These are phyloP conservation scores for Candida wancherniae DNA, from an alignment of 805 yeast genomes.

Conservation along the genomic window DNA sequence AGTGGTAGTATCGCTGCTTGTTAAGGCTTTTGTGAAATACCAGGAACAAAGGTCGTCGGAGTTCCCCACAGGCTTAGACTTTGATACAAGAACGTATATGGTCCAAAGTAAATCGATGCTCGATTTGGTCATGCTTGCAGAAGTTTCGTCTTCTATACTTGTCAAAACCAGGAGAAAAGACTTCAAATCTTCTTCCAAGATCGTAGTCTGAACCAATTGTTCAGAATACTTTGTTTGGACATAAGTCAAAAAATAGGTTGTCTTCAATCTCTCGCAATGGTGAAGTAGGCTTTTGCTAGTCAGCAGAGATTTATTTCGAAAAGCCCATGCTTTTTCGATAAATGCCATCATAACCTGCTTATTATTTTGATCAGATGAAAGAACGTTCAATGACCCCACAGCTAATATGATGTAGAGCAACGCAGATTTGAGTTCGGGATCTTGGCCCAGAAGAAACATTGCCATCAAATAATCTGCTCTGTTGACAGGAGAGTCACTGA, in stretches of 20 bases:
- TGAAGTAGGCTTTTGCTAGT: constrained; percentile 30
- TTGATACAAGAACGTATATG: constrained; percentile 44
- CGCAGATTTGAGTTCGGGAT: constrained; percentile 32
- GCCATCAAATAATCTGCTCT: constrained; percentile 21
- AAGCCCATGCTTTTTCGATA: constrained; percentile 44
- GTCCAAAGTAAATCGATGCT: constrained; percentile 42
- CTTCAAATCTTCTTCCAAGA: too few relatives aligned
- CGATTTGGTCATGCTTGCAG: too few relatives aligned
- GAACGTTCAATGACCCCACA: constrained; percentile 32
- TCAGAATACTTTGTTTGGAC: too few relatives aligned
- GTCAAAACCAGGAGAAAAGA: too few relatives aligned
- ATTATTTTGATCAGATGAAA: constrained; percentile 19
- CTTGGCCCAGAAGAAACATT: constrained; percentile 14
- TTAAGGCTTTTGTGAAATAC: constrained; percentile 14
- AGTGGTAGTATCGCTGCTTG: constrained; percentile 26
- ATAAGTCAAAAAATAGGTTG: too few relatives aligned
- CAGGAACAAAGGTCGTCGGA: constrained; percentile 20
- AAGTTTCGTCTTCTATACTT: too few relatives aligned
- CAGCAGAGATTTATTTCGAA: constrained; percentile 30
- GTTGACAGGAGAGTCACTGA: constrained; percentile 20
- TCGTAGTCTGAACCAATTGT: too few relatives aligned
- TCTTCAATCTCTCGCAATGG: too few relatives aligned
- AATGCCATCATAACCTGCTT: constrained; percentile 28
- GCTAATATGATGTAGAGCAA: constrained; percentile 42
- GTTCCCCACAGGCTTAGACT: constrained; percentile 24